These are phyloP conservation scores for Phytophthora cactorum DNA, from an alignment of 352 stramenopile species.

Conservation along the genomic window DNA sequence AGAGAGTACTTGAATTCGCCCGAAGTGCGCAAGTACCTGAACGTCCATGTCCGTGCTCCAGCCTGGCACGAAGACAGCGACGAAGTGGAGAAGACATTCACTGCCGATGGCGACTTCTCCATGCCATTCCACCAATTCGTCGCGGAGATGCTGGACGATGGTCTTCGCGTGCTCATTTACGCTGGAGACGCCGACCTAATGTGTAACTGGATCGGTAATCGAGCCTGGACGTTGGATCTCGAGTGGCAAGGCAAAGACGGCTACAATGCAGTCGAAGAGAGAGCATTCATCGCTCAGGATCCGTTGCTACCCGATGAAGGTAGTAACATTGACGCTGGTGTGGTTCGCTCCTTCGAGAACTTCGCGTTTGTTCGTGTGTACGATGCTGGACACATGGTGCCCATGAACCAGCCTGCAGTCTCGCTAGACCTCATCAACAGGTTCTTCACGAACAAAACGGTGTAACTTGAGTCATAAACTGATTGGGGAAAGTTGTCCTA, in stretches of 20 bases:
- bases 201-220: slow-evolving; percentile 96
- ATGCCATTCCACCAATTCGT: slow-evolving; percentile 89
- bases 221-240: slow-evolving; percentile 91
- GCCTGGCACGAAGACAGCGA: slow-evolving; percentile 90
- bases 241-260: slow-evolving; percentile 88
- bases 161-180: slow-evolving; percentile 92
- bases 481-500: slow-evolving; percentile 2
- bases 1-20: slow-evolving; percentile 68
- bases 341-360: slow-evolving; percentile 46
- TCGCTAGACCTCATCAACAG: slow-evolving; percentile 54
- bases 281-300: slow-evolving; percentile 39
- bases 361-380: slow-evolving; percentile 62
- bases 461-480: slow-evolving; percentile 15
- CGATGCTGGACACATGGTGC: slow-evolving; percentile 65
- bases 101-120: slow-evolving; percentile 88
- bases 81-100: slow-evolving; percentile 88
- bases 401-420: slow-evolving; percentile 52
- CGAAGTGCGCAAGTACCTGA: slow-evolving; percentile 36
- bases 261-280: slow-evolving; percentile 66
- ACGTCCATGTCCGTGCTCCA: slow-evolving; percentile 38
- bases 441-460: slow-evolving; percentile 47
- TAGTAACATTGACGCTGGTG: slow-evolving; percentile 30
- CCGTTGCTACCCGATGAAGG: slow-evolving; percentile 23
- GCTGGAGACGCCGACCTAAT: slow-evolving; percentile 96
- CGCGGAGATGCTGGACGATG: slow-evolving; percentile 79